Conservation (phyloP, 768 basidiomycete genomes). For the Suillus bovinus region DNA sequence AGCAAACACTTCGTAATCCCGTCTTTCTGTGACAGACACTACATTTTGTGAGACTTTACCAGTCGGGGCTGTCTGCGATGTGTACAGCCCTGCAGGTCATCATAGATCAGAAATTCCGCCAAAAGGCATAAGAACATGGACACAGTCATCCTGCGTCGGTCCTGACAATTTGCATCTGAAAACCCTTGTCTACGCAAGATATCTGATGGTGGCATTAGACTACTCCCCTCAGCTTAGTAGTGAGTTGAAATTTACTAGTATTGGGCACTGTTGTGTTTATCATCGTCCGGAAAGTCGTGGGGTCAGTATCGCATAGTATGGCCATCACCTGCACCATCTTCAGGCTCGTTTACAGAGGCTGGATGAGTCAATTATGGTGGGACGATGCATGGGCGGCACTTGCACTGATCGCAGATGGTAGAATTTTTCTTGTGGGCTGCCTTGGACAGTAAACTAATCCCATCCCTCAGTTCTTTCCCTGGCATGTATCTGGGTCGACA, state of each 20-base stretch:
- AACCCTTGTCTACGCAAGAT: not conserved
- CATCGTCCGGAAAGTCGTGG: constrained; percentile 16
- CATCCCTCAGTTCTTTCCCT: constrained; percentile 11
- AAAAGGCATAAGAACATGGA: no score
- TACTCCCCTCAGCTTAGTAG: not conserved
- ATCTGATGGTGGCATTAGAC: not conserved
- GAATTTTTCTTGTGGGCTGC: not conserved
- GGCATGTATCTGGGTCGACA: constrained; percentile 10
- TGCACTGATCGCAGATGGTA: constrained; percentile 22
- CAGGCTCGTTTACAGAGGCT: constrained; percentile 23
- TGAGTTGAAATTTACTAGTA: not conserved
- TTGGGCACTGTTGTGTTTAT: not conserved
- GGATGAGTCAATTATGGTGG: constrained; percentile 28
- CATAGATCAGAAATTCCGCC: no score
- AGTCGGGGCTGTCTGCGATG: not conserved
- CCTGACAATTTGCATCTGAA: not conserved
- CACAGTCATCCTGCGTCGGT: not conserved
- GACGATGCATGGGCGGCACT: constrained; percentile 28
- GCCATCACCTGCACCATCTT: constrained; percentile 27
- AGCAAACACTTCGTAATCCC: not conserved
- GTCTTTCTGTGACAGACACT: not conserved
- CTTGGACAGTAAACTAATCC: not conserved
- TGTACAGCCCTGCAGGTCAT: not conserved
- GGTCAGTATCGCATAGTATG: constrained; percentile 16
- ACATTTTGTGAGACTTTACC: not conserved